Percentiles rank a stretch among this genome's conserved stretches.
Evolutionary conservation across 768 basidiomycete genomes (phyloP).

Genomic region (Megacollybia marginata): DNA sequence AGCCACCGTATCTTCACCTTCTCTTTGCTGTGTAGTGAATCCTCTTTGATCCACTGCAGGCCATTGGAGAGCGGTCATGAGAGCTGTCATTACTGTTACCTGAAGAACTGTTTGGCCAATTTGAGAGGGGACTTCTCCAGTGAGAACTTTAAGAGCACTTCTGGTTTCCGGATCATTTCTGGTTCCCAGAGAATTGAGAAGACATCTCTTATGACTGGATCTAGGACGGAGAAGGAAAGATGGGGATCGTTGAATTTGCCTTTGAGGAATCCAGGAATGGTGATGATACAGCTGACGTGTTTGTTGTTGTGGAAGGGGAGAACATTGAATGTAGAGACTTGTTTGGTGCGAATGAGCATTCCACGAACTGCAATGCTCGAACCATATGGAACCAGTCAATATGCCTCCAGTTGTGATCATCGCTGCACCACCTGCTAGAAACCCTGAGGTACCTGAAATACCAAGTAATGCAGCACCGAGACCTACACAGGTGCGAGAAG

Average conservation of each 20-base stretch:
- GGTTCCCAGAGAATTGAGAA: conserved; percentile 98
- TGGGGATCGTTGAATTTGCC: conserved; percentile 86
- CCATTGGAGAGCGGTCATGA: conserved; percentile 95
- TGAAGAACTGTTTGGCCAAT: conserved; percentile 86
- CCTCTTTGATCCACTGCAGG: no score
- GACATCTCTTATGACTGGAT: conserved; percentile 94
- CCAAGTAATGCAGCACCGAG: conserved; percentile 90
- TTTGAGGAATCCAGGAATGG: conserved; percentile 93
- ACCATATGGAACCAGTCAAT: conserved; percentile 86
- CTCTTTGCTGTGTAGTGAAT: no score
- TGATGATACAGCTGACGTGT: conserved; percentile 90
- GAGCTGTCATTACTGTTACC: conserved; percentile 87
- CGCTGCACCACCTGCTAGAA: conserved; percentile 89
- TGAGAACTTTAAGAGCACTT: conserved; percentile 85
- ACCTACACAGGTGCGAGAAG: conserved; percentile 91
- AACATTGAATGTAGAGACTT: conserved; percentile 90
- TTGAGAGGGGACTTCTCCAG: conserved; percentile 84
- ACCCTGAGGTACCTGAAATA: conserved; percentile 82
- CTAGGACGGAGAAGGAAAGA: conserved; percentile 93
- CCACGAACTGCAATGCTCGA: conserved; percentile 86
- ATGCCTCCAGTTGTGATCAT: conserved; percentile 95
- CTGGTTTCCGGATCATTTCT: conserved; percentile 99
- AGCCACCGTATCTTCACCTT: no score
- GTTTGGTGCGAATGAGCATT: conserved; percentile 83
- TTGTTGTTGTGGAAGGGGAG: conserved; percentile 96